phyloP scores from a whole-genome alignment of 164 flowering plant genomes.

The Vitis labrusca region DNA sequence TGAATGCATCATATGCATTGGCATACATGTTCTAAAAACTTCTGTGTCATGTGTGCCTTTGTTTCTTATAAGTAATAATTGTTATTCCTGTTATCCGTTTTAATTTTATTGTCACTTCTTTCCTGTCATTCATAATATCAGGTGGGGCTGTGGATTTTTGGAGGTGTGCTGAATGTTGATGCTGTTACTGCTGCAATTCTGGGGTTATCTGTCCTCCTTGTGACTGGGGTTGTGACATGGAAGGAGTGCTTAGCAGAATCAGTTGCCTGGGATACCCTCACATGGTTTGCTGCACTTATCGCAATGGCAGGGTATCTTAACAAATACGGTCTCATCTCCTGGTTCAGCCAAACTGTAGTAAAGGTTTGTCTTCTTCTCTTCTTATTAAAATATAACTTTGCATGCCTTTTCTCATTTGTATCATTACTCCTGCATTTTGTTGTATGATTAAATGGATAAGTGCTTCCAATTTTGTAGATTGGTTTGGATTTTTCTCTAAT shows the following conservation, averaged over 20 bases:
- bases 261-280: conserved; percentile 94
- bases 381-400: background rate
- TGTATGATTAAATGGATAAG: background rate
- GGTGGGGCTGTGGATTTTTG: conserved; percentile 97
- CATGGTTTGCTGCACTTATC: conserved; percentile 98
- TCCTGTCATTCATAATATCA: conserved; percentile 18
- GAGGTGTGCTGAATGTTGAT: conserved; percentile 72
- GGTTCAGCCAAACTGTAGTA: conserved; percentile 92
- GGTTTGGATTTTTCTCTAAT: background rate
- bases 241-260: conserved; percentile 87
- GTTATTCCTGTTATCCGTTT: background rate
- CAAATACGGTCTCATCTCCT: conserved; percentile 88
- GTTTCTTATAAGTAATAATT: background rate
- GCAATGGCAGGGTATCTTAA: conserved; percentile 98
- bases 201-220: conserved; percentile 80
- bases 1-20: too few relatives aligned
- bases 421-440: background rate
- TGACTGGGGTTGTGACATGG: conserved; percentile 97
- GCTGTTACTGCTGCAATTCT: conserved; percentile 97
- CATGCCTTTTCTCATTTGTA: background rate
- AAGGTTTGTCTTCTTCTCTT: conserved; percentile 52
- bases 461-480: background rate
- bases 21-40: too few relatives aligned
- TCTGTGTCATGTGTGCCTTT: too few relatives aligned
- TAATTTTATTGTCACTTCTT: background rate